Conservation (phyloP, 2,329 filamentous ascomycete species). For the Apiospora saccharicola region DNA sequence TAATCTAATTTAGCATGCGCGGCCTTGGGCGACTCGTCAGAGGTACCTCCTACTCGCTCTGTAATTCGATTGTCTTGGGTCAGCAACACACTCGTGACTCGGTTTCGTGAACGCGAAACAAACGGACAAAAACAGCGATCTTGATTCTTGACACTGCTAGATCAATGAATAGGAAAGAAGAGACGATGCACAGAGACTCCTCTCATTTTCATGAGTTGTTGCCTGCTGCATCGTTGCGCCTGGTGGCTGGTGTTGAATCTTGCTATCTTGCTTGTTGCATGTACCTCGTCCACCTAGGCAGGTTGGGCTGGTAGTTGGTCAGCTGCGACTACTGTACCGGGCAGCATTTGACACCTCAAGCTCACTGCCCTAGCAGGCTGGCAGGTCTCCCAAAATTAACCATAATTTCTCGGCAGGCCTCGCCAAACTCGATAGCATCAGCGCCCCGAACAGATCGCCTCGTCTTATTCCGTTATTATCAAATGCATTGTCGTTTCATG, state of each 20-base stretch:
- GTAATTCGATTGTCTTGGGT: constrained; percentile 9
- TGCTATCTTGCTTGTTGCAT: background rate
- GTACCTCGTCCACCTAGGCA: background rate
- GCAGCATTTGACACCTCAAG: background rate
- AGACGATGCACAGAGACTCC: background rate
- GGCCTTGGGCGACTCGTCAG: background rate
- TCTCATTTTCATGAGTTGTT: background rate
- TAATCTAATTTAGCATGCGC: constrained; percentile 11
- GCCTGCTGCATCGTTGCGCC: background rate
- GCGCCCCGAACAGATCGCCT: background rate
- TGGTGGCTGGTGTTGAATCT: background rate
- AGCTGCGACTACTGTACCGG: background rate
- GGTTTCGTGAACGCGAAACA: background rate
- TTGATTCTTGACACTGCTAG: background rate
- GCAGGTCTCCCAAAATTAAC: background rate
- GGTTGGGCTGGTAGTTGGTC: background rate
- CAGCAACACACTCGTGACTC: constrained; percentile 12
- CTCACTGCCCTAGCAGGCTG: background rate
- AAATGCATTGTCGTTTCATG: background rate
- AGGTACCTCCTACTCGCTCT: background rate
- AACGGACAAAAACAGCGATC: background rate
- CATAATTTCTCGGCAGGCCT: background rate
- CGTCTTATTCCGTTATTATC: background rate
- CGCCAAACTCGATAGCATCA: background rate
- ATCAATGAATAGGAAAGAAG: background rate